Evolutionary conservation across 495 filamentous ascomycete genomes (phyloP), one percentile per base, ranked within the genome.

Genomic region (Glarea lozoyensis): DNA sequence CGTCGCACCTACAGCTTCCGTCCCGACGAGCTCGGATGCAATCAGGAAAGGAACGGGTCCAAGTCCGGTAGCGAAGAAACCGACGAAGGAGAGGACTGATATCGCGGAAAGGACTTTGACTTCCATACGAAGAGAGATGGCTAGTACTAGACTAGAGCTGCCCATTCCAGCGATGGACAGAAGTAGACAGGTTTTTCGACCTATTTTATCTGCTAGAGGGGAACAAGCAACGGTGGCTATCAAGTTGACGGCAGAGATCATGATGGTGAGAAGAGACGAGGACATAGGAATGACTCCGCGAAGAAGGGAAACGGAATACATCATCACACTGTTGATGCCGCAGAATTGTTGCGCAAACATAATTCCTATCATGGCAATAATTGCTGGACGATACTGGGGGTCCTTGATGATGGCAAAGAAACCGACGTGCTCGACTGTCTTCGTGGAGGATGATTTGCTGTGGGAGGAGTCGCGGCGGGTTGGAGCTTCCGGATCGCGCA

Each of bases 21-120:
- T 78, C 0, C 80, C 84, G 3, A 96, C 93, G 2, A 94, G 75
- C 62, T 95, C 89, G 2, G 82, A 83, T 1, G 88, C 80, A 23
- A 98, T 72, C 52, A 96, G 90, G 65, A 97, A 98, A 0, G 92
- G 92, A 2, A 98, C 81, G 0, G 92, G 93, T 0, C 92, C 92
- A 0, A 98, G 68, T 1, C 92, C 92, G n/a, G 94, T 68, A 2
- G 84, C 90, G 50, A 97, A 98, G 52, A 79, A 82, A 13, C 79
- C 73, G 5, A 97, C 92, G 52, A 97, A 98, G 16, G 85, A 59
- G 3, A 97, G 62, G 1, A 86, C 84, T 0, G 86, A 79, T 7
- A 90, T 60, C 0, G 87, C 90, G 5, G 86, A 92, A 16, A 93
- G 60, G 31, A 81, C 64, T 51, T 85, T 77, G 46, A 85, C 60